Percentiles rank a stretch among this genome's conserved stretches.
These are phyloP conservation scores for Baudoinia panamericana DNA, from an alignment of 495 filamentous ascomycete genomes.

Conservation along the genomic window DNA sequence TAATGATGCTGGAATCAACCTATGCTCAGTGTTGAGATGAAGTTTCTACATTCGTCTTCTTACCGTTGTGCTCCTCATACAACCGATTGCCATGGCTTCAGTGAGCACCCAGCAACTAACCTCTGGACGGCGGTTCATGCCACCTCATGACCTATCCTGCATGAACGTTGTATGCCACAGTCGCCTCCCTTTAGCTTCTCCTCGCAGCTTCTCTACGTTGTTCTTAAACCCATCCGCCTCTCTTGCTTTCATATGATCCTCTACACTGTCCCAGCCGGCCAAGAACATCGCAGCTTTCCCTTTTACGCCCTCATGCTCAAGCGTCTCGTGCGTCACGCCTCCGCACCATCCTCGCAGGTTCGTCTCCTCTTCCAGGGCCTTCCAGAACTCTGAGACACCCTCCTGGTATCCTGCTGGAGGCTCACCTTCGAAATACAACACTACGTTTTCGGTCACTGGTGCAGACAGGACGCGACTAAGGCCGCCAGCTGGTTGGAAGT, in stretches of 20 bases:
- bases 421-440: constrained; percentile 19
- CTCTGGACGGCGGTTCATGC: too few species aligned
- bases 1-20: too few species aligned
- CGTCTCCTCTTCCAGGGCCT: constrained; percentile 5
- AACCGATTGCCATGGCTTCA: too few species aligned
- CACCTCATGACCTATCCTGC: too few species aligned
- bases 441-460: constrained; percentile 16
- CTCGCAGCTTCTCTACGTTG: too few species aligned
- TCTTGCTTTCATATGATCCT: constrained; percentile 16
- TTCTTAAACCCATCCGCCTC: constrained; percentile 18
- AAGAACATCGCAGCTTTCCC: constrained; percentile 12
- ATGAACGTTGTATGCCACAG: too few species aligned
- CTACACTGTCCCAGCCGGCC: constrained; percentile 15
- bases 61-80: too few species aligned
- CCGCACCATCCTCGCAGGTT: not conserved
- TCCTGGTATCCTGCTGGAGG: constrained; percentile 11
- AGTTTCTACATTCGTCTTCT: too few species aligned
- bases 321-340: constrained; percentile 17
- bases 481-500: constrained; percentile 16
- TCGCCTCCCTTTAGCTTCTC: too few species aligned
- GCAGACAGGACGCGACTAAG: constrained; percentile 7
- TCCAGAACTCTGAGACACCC: constrained; percentile 4
- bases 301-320: constrained; percentile 17
- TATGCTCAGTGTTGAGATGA: too few species aligned
- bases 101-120: too few species aligned